Conservation (phyloP, 495 filamentous ascomycete genomes). For the Aspergillus taichungensis region DNA sequence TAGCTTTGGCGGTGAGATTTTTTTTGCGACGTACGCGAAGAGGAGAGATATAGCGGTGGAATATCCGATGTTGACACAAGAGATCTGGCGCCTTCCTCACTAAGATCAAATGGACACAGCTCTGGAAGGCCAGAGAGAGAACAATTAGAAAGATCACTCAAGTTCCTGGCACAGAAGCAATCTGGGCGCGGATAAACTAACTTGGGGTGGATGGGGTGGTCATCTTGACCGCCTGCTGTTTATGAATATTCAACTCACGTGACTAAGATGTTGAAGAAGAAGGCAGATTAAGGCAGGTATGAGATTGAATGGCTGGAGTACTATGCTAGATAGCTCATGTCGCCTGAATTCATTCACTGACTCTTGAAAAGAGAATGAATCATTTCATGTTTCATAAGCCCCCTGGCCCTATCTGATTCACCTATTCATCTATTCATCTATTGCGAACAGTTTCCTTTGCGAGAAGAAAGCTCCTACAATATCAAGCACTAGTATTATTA, state of each 20-base stretch:
- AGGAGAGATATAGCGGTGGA: constrained; percentile 5
- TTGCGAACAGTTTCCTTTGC: too few species aligned
- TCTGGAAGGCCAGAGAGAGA: constrained; percentile 2
- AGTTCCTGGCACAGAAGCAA: background rate
- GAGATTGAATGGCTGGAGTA: too few species aligned
- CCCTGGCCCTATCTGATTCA: too few species aligned
- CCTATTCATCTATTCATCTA: too few species aligned
- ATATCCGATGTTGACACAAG: constrained; percentile 8
- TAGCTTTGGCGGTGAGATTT: background rate
- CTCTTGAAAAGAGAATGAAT: too few species aligned
- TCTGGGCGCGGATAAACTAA: constrained; percentile 10
- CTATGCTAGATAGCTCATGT: too few species aligned
- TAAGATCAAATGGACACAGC: constrained; percentile 8
- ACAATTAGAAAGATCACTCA: background rate
- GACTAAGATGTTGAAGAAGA: background rate
- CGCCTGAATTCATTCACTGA: too few species aligned
- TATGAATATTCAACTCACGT: constrained; percentile 2
- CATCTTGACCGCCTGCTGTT: constrained; percentile 12
- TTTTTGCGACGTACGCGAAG: constrained; percentile 3
- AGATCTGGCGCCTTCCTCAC: background rate
- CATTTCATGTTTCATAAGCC: too few species aligned
- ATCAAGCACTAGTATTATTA: background rate
- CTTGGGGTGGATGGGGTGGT: constrained; percentile 11
- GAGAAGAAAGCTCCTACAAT: background rate
- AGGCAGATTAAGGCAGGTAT: too few species aligned